A percentile compares a stretch with the other conserved stretches of the same genome.
These are phyloP conservation scores for Selaginella moellendorffii DNA, from an alignment of 75 land plant genomes.

Conservation along the genomic window DNA sequence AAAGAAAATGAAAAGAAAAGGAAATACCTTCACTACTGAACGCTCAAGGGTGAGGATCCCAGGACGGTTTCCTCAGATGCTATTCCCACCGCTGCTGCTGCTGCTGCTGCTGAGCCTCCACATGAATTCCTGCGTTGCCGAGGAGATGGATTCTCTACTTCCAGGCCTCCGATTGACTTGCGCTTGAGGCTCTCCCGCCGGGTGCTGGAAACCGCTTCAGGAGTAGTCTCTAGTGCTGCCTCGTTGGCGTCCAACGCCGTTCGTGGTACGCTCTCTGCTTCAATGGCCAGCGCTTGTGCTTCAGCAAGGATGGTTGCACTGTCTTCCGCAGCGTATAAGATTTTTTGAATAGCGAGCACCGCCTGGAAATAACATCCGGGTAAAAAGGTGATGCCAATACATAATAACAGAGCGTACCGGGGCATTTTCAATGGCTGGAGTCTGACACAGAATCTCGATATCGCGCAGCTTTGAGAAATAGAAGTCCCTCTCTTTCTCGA, in stretches of 20 bases:
- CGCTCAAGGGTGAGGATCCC: too few relatives aligned
- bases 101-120: not conserved
- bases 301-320: conserved; percentile 36
- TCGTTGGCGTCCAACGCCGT: too few relatives aligned
- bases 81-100: too few relatives aligned
- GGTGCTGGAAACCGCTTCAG: not conserved
- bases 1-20: too few relatives aligned
- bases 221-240: not conserved
- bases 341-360: conserved; percentile 54
- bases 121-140: not conserved
- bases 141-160: not conserved
- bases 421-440: conserved; percentile 14
- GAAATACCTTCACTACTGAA: too few relatives aligned
- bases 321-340: conserved; percentile 75
- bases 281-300: conserved; percentile 44
- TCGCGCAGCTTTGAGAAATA: conserved; percentile 28
- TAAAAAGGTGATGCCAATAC: not conserved
- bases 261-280: not conserved
- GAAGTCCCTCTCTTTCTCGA: conserved; percentile 31
- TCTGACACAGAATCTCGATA: conserved; percentile 23
- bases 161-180: not conserved
- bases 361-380: too few relatives aligned
- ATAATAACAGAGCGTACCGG: conserved; percentile 12
- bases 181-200: not conserved
- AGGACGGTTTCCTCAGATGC: too few relatives aligned